Base-by-base conservation (phyloP, 2,329 filamentous ascomycete species). In the Scorias spongiosa region DNA sequence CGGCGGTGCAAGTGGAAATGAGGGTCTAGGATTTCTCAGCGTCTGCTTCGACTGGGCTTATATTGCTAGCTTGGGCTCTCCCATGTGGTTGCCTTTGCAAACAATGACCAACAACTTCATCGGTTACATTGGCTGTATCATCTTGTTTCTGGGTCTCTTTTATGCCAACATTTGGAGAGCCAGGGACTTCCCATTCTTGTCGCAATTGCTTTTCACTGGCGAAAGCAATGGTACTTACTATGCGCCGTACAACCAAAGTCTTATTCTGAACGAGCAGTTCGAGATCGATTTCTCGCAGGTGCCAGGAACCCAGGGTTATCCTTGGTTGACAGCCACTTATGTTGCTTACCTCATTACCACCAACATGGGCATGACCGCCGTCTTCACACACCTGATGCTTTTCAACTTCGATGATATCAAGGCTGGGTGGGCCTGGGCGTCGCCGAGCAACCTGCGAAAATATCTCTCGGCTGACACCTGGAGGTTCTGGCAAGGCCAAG, bases 321-420 rank as follows among this genome's bases (percentile, higher is more conserved):
- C 70, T 0, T 68, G 54, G 41, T 53, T 72, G 20, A 57, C 69
- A 8, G 50, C 47, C 8, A 53, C 51, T 8, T 57, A 56, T 29
- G 60, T 70, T 45, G 53, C 57, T 6, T 63, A 66, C 45, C 54
- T 71, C 11, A 55, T 72, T 29, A 62, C 62, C 2, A 60, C 61
- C 3, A 72, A 72, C 48, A 60, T 69, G 49, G 66, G 62, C 2
- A 57, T 69, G 18, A 70, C 69, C 2, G 69, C 70, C 2, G 64
- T 66, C 1, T 54, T 74, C 14, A 58, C 63, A 2, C 66, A 72
- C 45, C 63, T 71, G 49, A 14, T 51, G 36, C 43, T 56, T 2
- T 57, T 49, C 48, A 51, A 57, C 41, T 54, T 41, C 14, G 47
- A 60, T 12, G 65, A 67, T 26, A 51, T 71, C 29, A 64, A 63